Base-by-base conservation (phyloP, 129 eudicot genomes). In the Kitagawia praeruptora region DNA sequence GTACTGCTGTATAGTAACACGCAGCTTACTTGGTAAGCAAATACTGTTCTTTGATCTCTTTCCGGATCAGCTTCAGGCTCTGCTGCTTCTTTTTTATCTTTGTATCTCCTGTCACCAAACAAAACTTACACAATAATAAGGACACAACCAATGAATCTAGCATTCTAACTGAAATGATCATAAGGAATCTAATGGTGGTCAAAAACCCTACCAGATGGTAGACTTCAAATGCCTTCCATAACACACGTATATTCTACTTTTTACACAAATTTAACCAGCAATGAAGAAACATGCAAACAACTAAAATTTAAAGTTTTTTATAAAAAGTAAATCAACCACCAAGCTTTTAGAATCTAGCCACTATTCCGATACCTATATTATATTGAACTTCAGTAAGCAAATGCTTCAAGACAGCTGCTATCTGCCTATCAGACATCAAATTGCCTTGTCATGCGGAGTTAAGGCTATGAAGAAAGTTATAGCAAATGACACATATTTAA, bases 11-110 rank as follows among this genome's bases (percentile, higher is more conserved):
- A 51, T 34, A 75, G 4, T 47, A 38, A 74, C 45, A 73, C 78
- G 13, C 67, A n/a, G 80, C 44, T 34, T 74, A 92, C 98, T 97
- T 95, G 99, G 77, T 95, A 95, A 56, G 97, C 97, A 83, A 95
- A 95, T 75, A 95, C 99, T 79, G 97, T 95, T 82, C 99, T 87
- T 82, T 95, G 99, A 77, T 95, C 99, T 82, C 99, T 87, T 81
- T 95, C 99, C 69, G 99, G 99, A 78, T 95, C 99, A 75, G 97
- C 97, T 92, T 95, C 99, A 84, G 99, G 99, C 90, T 95, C 99
- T 25, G 79, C 86, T 25, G 76, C 85, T 84, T 95, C 98, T 78
- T 90, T 92, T 81, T 95, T 95, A 21, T 90, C 99, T 81, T 90
- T 95, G 81, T 81, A 83, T 84, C 96, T 90, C 97, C 99, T 95